These are phyloP conservation scores for Sedum album DNA, from an alignment of 164 flowering plant genomes.

Conservation along the genomic window DNA sequence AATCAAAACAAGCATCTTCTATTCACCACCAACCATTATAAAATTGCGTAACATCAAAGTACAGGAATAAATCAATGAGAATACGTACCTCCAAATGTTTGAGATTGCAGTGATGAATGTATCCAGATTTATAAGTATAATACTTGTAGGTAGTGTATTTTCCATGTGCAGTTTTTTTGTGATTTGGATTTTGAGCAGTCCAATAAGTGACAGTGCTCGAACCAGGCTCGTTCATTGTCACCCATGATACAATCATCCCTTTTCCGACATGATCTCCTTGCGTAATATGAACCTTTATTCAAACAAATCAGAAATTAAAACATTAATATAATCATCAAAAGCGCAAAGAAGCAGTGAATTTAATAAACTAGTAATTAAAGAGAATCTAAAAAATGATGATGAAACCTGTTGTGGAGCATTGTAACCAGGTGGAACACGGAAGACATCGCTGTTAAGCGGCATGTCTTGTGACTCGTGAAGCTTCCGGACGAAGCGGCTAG, in stretches of 20 bases:
- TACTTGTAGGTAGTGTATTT: constrained; percentile 25
- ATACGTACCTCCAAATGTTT: constrained; percentile 28
- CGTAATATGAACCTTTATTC: constrained; percentile 6
- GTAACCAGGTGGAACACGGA: constrained; percentile 6
- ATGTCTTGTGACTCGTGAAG: constrained; percentile 3
- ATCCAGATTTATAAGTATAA: constrained; percentile 41
- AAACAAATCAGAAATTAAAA: neutral
- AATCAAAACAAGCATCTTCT: neutral
- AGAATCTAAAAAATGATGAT: neutral
- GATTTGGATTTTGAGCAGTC: constrained; percentile 20
- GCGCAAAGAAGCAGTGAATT: neutral
- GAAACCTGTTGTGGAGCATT: constrained; percentile 10
- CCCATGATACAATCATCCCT: constrained; percentile 47
- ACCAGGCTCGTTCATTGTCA: constrained; percentile 39
- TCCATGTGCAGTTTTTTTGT: constrained; percentile 22
- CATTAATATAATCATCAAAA: neutral
- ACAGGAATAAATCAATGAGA: too few species aligned
- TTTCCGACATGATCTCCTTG: constrained; percentile 24
- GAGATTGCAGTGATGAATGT: constrained; percentile 49
- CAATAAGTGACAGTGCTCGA: constrained; percentile 36
- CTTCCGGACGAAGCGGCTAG: constrained; percentile 8
- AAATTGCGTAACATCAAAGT: neutral
- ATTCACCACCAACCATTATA: too few species aligned
- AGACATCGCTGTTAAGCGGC: constrained; percentile 7
- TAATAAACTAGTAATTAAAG: neutral